Evolutionary conservation across 371 early-diverging fungal species (phyloP), one percentile per base, ranked within the genome.

Genomic region (Choanephora cucurbitarum): DNA sequence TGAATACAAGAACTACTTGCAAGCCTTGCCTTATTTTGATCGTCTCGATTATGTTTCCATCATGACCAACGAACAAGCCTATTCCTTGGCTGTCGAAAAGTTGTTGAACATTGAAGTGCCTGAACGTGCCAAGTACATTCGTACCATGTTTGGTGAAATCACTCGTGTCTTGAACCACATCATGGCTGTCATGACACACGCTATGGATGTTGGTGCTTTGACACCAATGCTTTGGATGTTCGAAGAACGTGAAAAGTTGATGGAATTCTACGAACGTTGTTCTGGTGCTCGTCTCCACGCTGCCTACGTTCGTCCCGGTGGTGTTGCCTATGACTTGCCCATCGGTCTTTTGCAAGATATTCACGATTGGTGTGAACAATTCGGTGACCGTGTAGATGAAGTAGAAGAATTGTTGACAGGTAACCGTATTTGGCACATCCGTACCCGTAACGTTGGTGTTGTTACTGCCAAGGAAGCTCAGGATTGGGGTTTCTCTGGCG

Each of bases 231-330:
- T 98, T 73, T 98, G 96, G 91, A 88, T 97, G 91, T 96, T 97
- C 67, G 98, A 98, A 79, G 98, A 98, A 80, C 94, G 98, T 74
- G 98, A 98, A 73, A 86, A 94, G 75, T 79, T 95, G 66, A 96
- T 98, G 92, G 98, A 98, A 80, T 97, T 95, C 70, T 98, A 98
- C 75, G 98, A 98, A 69, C 94, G 98, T 73, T 96, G 96, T 44
- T 94, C 92, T 11, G 98, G 98, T 39, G 97, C 98, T 28, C 95
- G 98, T 75, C 93, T 98, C 87, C 98, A 98, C 80, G 88, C 96
- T 34, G 95, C 95, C 49, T 98, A 97, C 64, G 93, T 98, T 52
- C 90, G 98, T 45, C 97, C 97, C 17, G 98, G 97, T 43, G 98
- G 98, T 69, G 98, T 98, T 17, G 83, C 96, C 2, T 79, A 88